Percentiles rank a stretch among this genome's conserved stretches.
Conservation (phyloP, 192 early-diverging fungal genomes). For the Coemansia sp. region DNA sequence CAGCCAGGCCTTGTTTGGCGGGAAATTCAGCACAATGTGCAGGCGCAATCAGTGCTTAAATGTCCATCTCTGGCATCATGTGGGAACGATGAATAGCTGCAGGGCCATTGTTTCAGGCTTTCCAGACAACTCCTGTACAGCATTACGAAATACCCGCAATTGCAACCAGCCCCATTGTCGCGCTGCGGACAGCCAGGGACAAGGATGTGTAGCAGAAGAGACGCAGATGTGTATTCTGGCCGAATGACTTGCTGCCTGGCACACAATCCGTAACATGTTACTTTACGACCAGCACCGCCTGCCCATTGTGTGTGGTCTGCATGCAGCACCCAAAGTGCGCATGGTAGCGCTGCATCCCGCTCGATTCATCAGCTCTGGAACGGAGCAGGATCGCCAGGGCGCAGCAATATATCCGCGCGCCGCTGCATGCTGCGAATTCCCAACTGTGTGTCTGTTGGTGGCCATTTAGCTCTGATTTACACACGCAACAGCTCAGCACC, state of each 20-base stretch:
- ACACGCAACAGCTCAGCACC: not conserved
- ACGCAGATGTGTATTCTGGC: not conserved
- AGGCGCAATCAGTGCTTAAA: conserved; percentile 5
- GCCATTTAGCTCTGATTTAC: not conserved
- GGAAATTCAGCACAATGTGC: conserved; percentile 1
- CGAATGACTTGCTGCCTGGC: not conserved
- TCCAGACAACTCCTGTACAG: not conserved
- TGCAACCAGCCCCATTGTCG: conserved; percentile 4
- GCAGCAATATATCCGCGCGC: conserved; percentile 10
- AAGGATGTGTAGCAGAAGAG: not conserved
- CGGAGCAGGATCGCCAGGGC: not conserved
- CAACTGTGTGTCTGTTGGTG: not conserved
- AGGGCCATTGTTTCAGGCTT: conserved; percentile 2
- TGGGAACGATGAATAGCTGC: conserved; percentile 9
- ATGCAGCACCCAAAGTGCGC: conserved; percentile 5
- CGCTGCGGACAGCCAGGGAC: not conserved
- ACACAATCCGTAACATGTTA: conserved; percentile 4
- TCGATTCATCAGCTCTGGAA: not conserved
- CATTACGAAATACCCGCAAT: conserved; percentile 7
- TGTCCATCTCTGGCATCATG: conserved; percentile 6
- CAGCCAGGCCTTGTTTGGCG: not conserved
- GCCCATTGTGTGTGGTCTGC: not conserved
- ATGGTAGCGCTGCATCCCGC: not conserved
- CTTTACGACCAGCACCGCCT: not conserved
- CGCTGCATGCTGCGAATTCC: not conserved